These are phyloP conservation scores for Pichia sporocuriosa DNA, from an alignment of 805 yeast genomes.

Conservation along the genomic window DNA sequence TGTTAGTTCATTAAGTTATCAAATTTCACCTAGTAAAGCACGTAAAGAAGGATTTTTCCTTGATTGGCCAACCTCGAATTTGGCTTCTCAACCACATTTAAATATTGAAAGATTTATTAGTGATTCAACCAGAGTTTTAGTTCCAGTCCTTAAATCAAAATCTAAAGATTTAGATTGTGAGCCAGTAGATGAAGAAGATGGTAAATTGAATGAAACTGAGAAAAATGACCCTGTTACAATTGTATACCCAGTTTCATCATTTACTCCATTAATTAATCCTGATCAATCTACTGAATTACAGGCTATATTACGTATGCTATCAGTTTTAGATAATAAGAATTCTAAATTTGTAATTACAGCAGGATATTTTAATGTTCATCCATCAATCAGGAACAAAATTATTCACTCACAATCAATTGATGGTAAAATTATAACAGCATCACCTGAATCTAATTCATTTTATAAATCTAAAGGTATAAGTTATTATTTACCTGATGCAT, in stretches of 20 bases:
- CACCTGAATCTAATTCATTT: constrained; percentile 92
- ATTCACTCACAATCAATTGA: constrained; percentile 49
- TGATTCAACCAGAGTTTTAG: constrained; percentile 50
- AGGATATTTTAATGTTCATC: constrained; percentile 90
- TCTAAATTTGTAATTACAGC: constrained; percentile 87
- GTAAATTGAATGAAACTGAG: neutral
- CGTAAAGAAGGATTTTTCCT: constrained; percentile 41
- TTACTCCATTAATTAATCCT: constrained; percentile 67
- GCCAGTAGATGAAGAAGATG: constrained; percentile 8
- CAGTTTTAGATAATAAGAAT: constrained; percentile 46
- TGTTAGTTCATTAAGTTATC: constrained; percentile 65
- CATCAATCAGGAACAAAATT: constrained; percentile 56
- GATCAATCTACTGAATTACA: constrained; percentile 79
- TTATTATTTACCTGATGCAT: constrained; percentile 78
- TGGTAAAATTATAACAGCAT: constrained; percentile 80
- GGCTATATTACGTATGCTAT: constrained; percentile 53
- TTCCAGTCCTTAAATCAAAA: constrained; percentile 49
- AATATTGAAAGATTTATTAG: constrained; percentile 45
- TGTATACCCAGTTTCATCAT: constrained; percentile 87
- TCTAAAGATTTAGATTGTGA: constrained; percentile 17
- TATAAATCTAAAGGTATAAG: constrained; percentile 79
- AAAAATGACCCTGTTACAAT: constrained; percentile 41
- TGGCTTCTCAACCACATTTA: constrained; percentile 59
- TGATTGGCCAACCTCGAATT: constrained; percentile 68
- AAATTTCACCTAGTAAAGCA: constrained; percentile 40